A percentile compares a stretch with the other conserved stretches of the same genome.
Evolutionary conservation across 2,329 filamentous ascomycete species (phyloP).

Genomic region (Westerdykella aurantiaca): DNA sequence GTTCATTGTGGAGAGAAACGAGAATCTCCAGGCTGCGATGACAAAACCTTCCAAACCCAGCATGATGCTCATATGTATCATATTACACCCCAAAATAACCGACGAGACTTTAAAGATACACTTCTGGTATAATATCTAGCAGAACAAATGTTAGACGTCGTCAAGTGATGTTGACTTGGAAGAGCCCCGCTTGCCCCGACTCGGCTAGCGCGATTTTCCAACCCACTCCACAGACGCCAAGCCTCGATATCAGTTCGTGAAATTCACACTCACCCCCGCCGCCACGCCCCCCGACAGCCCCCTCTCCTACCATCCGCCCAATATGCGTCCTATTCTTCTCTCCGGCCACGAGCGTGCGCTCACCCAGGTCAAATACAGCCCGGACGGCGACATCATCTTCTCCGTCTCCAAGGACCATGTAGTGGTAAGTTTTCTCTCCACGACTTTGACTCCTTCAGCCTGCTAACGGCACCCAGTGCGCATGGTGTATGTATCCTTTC

Average conservation of each 20-base stretch:
- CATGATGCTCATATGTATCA: too few species aligned
- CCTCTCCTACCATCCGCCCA: conserved; percentile 13
- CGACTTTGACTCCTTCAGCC: neutral
- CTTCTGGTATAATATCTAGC: too few species aligned
- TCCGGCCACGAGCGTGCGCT: conserved; percentile 95
- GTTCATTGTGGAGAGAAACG: too few species aligned
- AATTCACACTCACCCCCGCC: conserved; percentile 22
- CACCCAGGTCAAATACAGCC: conserved; percentile 79
- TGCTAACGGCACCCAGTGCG: conserved; percentile 49
- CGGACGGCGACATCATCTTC: conserved; percentile 95
- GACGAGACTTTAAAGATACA: too few species aligned
- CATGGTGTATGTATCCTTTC: conserved; percentile 58
- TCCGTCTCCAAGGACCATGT: conserved; percentile 94
- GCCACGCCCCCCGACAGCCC: conserved; percentile 16
- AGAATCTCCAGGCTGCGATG: too few species aligned
- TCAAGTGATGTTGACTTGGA: too few species aligned
- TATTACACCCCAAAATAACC: too few species aligned
- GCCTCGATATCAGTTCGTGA: conserved; percentile 22
- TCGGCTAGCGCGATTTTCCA: conserved; percentile 7
- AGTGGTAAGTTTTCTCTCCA: conserved; percentile 43
- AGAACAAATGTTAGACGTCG: too few species aligned
- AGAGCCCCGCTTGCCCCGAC: neutral
- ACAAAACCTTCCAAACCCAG: too few species aligned
- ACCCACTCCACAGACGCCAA: conserved; percentile 24
- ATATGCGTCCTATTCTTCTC: conserved; percentile 93